Percentiles rank a stretch among this genome's conserved stretches.
Conservation (phyloP, 345 rosid genomes). For the Litchi chinensis region DNA sequence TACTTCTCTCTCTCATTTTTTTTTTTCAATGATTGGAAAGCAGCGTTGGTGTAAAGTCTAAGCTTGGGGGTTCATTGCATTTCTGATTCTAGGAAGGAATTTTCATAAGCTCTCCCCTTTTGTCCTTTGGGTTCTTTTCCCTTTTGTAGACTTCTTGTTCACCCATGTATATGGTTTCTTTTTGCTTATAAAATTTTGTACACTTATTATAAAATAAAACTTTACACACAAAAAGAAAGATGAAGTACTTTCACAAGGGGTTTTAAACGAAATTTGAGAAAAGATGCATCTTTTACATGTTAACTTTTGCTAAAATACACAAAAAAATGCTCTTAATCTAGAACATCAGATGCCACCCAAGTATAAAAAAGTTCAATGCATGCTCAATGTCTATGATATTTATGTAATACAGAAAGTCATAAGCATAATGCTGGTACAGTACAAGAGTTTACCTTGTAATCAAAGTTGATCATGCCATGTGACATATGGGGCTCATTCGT, state of each 20-base stretch:
- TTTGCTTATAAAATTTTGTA: too few relatives aligned
- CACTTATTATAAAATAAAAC: too few relatives aligned
- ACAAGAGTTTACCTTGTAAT: constrained; percentile 69
- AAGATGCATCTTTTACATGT: not conserved
- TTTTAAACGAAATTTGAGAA: not conserved
- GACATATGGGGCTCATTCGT: constrained; percentile 85
- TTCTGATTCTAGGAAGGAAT: too few relatives aligned
- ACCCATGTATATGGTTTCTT: too few relatives aligned
- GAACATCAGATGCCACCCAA: not conserved
- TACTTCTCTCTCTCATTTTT: too few relatives aligned
- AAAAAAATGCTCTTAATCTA: not conserved
- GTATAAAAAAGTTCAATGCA: constrained; percentile 4
- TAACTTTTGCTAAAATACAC: not conserved
- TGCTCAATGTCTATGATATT: not conserved
- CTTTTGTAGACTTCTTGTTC: too few relatives aligned
- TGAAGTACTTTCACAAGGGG: not conserved
- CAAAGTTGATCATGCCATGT: constrained; percentile 82
- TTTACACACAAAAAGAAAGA: not conserved
- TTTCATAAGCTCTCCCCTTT: too few relatives aligned
- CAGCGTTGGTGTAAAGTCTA: too few relatives aligned
- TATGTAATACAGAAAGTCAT: not conserved
- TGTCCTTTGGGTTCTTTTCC: too few relatives aligned
- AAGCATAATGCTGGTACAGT: not conserved
- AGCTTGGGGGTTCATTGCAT: too few relatives aligned
- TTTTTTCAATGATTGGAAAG: too few relatives aligned